Conservation (phyloP, 441 rosid species). For the Biscutella laevigata region DNA sequence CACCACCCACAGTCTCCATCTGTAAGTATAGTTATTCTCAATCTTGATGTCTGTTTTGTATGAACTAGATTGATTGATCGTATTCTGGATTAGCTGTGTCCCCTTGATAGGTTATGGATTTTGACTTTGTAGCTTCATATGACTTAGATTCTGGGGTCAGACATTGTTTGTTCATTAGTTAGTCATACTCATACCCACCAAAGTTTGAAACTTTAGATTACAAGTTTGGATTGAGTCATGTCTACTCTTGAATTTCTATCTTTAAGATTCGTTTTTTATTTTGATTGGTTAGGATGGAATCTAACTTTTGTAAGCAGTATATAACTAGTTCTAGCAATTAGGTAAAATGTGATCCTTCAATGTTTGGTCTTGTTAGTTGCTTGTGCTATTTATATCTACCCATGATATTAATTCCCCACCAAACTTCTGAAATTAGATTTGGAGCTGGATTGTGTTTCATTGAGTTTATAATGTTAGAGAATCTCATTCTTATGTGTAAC, state of each 20-base stretch:
- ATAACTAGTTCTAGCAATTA: slow-evolving; percentile 15
- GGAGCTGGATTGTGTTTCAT: not conserved
- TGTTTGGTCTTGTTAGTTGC: slow-evolving; percentile 16
- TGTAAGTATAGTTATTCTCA: slow-evolving; percentile 36
- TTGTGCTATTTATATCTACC: slow-evolving; percentile 7
- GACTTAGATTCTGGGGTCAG: not conserved
- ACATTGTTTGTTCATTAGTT: not conserved
- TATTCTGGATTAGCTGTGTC: not conserved
- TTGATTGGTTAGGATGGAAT: slow-evolving; percentile 14
- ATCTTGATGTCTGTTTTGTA: not conserved
- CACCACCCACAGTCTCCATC: slow-evolving; percentile 53
- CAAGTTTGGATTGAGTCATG: not conserved
- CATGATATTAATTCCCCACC: slow-evolving; percentile 19
- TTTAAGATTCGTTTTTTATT: slow-evolving; percentile 23
- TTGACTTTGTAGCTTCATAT: not conserved
- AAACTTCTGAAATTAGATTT: slow-evolving; percentile 9
- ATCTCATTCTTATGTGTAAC: slow-evolving; percentile 22
- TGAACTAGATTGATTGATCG: not conserved
- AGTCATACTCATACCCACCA: not conserved
- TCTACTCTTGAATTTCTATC: slow-evolving; percentile 22
- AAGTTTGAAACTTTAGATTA: not conserved
- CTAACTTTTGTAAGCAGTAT: slow-evolving; percentile 5
- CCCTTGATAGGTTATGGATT: not conserved
- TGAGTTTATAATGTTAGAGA: slow-evolving; percentile 6
- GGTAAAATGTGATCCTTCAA: slow-evolving; percentile 23